Evolutionary conservation across 768 basidiomycete genomes (phyloP).

Genomic region (Pholiota microspora): DNA sequence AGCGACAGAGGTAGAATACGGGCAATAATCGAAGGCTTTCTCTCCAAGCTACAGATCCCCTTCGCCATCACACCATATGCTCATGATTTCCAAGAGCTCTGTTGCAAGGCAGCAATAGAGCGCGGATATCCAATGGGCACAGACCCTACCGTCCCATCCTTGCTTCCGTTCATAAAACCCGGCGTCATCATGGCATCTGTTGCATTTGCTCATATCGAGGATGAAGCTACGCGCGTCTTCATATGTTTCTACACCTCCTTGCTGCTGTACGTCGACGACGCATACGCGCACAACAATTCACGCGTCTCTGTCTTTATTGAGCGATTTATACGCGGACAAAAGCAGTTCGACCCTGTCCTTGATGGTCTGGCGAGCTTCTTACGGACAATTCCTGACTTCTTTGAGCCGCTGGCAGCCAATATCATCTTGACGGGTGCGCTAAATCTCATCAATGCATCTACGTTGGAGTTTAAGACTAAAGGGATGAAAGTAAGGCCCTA

Average conservation of each 20-base stretch:
- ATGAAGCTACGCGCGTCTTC: conserved; percentile 27
- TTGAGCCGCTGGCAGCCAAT: conserved; percentile 26
- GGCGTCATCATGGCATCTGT: conserved; percentile 28
- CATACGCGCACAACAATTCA: conserved; percentile 19
- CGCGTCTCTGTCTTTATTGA: conserved; percentile 33
- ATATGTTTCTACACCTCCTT: conserved; percentile 39
- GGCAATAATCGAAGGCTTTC: neutral
- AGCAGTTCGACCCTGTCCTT: conserved; percentile 28
- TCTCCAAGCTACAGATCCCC: neutral
- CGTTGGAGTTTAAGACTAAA: conserved; percentile 14
- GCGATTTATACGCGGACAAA: conserved; percentile 23
- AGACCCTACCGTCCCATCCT: conserved; percentile 1
- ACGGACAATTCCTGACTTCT: conserved; percentile 26
- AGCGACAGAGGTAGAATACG: no score
- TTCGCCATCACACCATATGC: conserved; percentile 1
- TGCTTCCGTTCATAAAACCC: conserved; percentile 21
- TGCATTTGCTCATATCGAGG: conserved; percentile 27
- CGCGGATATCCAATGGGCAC: conserved; percentile 7
- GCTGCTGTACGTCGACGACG: conserved; percentile 34
- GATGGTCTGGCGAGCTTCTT: conserved; percentile 32
- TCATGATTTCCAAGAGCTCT: conserved; percentile 3
- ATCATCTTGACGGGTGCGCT: conserved; percentile 34
- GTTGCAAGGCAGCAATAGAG: neutral
- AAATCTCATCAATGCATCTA: conserved; percentile 30
- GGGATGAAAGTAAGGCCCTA: conserved; percentile 8